A percentile compares a stretch with the other conserved stretches of the same genome.
phyloP scores from a whole-genome alignment of 805 yeast genomes.

The Suhomyces kilbournensis region DNA sequence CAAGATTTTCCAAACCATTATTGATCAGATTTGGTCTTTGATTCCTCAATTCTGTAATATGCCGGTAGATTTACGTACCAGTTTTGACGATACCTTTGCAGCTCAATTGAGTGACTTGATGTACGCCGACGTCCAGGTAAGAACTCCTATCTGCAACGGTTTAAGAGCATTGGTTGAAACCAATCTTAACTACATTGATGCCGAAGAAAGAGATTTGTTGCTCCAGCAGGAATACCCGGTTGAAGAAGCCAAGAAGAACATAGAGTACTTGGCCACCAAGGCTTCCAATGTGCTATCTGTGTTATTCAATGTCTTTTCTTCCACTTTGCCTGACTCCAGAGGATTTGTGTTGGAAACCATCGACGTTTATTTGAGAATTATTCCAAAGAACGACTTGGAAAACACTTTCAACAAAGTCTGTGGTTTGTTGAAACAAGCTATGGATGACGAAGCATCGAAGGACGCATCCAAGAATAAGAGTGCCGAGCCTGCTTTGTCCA shows the following conservation, averaged over 20 bases:
- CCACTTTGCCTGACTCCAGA: conserved; percentile 79
- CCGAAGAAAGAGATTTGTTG: conserved; percentile 45
- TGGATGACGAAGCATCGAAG: conserved; percentile 54
- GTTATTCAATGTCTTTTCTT: conserved; percentile 88
- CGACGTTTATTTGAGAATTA: conserved; percentile 71
- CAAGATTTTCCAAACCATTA: conserved; percentile 78
- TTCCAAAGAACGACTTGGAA: conserved; percentile 63
- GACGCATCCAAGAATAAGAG: conserved; percentile 22
- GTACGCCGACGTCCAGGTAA: conserved; percentile 69
- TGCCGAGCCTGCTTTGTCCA: conserved; percentile 52
- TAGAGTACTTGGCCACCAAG: conserved; percentile 61
- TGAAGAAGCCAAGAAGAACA: conserved; percentile 50
- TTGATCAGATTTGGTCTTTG: conserved; percentile 90
- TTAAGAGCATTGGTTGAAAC: conserved; percentile 76
- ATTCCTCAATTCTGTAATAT: conserved; percentile 86
- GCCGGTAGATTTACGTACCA: conserved; percentile 64
- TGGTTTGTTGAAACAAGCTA: conserved; percentile 66
- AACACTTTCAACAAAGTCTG: conserved; percentile 85
- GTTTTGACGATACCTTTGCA: conserved; percentile 78
- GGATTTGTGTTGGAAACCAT: conserved; percentile 84
- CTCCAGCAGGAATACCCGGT: conserved; percentile 61
- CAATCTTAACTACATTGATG: conserved; percentile 58
- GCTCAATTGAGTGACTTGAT: conserved; percentile 67
- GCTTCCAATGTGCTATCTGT: conserved; percentile 81
- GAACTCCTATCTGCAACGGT: conserved; percentile 82